phyloP scores from a whole-genome alignment of 1,284 basidiomycete genomes.

The Ganoderma sp. region DNA sequence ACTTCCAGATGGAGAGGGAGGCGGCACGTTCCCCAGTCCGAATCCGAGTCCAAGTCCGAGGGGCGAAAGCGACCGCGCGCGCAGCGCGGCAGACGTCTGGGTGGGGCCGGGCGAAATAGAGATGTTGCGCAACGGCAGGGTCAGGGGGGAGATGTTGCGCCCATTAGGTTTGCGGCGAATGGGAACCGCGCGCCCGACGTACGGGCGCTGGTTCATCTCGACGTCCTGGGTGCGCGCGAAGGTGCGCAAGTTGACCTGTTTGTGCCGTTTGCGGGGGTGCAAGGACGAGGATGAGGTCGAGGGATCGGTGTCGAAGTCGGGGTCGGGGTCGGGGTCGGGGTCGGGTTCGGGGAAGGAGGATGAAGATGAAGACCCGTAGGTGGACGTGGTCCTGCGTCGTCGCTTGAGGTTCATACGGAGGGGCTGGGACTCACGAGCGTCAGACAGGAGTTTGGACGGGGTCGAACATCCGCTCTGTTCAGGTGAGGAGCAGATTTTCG shows the following conservation, averaged over 20 bases:
- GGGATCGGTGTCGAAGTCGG: too few relatives aligned
- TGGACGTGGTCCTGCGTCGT: neutral
- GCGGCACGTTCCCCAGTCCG: neutral
- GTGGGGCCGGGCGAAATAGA: neutral
- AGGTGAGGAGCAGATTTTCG: neutral
- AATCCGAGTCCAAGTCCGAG: neutral
- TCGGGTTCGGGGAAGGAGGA: too few relatives aligned
- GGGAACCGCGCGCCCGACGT: neutral
- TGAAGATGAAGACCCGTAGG: neutral
- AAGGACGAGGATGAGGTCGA: neutral
- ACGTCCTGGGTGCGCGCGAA: neutral
- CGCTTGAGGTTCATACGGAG: neutral
- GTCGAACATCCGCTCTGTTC: neutral
- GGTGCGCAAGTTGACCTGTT: neutral
- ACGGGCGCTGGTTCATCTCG: neutral
- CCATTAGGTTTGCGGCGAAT: neutral
- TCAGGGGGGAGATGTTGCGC: neutral
- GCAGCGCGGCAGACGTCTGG: neutral
- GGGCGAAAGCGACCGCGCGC: neutral
- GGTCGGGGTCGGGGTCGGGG: too few relatives aligned
- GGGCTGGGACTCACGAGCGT: neutral
- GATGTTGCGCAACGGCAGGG: conserved; percentile 2
- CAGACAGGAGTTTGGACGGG: neutral
- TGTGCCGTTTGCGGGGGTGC: neutral
- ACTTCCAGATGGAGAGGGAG: neutral